Percentiles rank a stretch among this genome's conserved stretches.
Evolutionary conservation across 306 rosid species (phyloP).

Genomic region (Lathyrus oleraceus): DNA sequence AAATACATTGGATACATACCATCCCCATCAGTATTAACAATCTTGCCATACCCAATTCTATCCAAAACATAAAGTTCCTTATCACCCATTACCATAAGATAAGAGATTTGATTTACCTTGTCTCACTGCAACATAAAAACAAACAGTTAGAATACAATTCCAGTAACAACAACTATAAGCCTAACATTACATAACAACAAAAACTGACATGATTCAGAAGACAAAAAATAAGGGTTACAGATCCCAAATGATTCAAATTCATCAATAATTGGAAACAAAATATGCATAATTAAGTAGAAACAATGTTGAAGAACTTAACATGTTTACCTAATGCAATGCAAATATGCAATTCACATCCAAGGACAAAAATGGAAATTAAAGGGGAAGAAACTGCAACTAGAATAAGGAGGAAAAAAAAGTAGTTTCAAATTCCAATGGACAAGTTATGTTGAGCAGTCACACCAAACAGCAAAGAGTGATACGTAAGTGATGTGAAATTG

Average conservation of each 20-base stretch:
- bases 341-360: constrained; percentile 35
- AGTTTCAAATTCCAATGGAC: constrained; percentile 29
- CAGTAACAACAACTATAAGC: constrained; percentile 27
- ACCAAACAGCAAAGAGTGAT: constrained; percentile 45
- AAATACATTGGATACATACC: constrained; percentile 70
- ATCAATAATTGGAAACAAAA: constrained; percentile 26
- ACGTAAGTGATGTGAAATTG: constrained; percentile 42
- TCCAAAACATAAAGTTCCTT: constrained; percentile 43
- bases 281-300: constrained; percentile 26
- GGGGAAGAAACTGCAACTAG: constrained; percentile 12
- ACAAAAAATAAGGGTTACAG: background rate
- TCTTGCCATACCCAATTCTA: constrained; percentile 43
- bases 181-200: constrained; percentile 27
- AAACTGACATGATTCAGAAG: constrained; percentile 35
- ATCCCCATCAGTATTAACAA: constrained; percentile 34
- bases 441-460: constrained; percentile 41
- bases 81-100: constrained; percentile 58
- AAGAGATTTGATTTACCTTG: constrained; percentile 36
- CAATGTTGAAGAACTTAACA: constrained; percentile 18
- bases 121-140: constrained; percentile 38
- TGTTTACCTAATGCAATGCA: constrained; percentile 21
- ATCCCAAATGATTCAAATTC: background rate
- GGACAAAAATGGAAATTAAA: background rate
- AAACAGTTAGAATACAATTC: constrained; percentile 34
- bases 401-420: background rate